These are phyloP conservation scores for Lachnellula hyalina DNA, from an alignment of 2,329 filamentous ascomycete species.

Conservation along the genomic window DNA sequence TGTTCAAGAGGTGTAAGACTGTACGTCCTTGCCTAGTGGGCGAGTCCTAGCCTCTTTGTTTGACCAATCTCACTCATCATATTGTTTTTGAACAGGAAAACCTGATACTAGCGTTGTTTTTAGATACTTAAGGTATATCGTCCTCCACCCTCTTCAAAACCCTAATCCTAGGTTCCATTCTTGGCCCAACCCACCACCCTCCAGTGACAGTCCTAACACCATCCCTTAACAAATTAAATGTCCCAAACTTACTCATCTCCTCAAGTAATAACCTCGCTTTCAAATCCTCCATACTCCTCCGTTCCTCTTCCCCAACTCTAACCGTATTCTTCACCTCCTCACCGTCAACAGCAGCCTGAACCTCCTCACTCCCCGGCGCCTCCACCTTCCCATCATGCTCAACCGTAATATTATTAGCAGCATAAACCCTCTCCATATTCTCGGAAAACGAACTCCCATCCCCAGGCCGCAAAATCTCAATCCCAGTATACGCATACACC, in stretches of 20 bases:
- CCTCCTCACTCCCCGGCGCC: conserved; percentile 13
- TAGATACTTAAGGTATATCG: too few relatives aligned
- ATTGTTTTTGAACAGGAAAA: too few relatives aligned
- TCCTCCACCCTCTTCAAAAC: conserved; percentile 25
- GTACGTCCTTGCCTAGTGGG: too few relatives aligned
- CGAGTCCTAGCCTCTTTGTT: too few relatives aligned
- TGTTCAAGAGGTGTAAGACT: too few relatives aligned
- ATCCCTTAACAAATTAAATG: conserved; percentile 26
- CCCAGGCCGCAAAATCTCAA: conserved; percentile 52
- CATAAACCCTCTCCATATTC: conserved; percentile 21
- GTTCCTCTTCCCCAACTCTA: conserved; percentile 37
- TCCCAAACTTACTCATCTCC: conserved; percentile 26
- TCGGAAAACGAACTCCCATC: conserved; percentile 23
- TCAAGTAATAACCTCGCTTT: conserved; percentile 19
- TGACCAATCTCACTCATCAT: too few relatives aligned
- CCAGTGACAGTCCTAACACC: conserved; percentile 44
- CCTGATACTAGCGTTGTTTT: too few relatives aligned
- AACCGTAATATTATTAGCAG: conserved; percentile 22
- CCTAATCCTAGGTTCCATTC: conserved; percentile 45
- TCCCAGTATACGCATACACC: conserved; percentile 52
- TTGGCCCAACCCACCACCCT: conserved; percentile 61
- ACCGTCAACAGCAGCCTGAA: conserved; percentile 21
- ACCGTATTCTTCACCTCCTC: conserved; percentile 8
- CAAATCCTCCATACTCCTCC: conserved; percentile 16
- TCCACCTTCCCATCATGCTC: conserved; percentile 7